A percentile compares a stretch with the other conserved stretches of the same genome.
These are phyloP conservation scores for Scytalidium lignicola DNA, from an alignment of 2,329 filamentous ascomycete genomes.

Conservation along the genomic window DNA sequence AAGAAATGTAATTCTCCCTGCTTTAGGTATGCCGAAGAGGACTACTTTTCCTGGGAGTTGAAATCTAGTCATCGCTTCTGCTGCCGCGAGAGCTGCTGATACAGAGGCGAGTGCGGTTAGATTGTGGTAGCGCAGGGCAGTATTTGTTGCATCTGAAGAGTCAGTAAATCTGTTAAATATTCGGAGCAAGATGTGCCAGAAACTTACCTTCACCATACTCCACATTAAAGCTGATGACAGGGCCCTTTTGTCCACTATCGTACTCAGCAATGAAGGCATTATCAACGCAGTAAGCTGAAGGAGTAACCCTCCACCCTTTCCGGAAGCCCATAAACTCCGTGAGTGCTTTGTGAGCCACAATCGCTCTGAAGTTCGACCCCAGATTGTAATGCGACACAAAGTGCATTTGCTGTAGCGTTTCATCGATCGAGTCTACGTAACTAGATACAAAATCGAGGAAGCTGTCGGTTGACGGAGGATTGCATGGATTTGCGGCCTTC, in stretches of 20 bases:
- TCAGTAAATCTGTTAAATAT: neutral
- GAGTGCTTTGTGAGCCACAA: constrained; percentile 44
- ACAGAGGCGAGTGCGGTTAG: constrained; percentile 36
- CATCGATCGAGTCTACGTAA: constrained; percentile 34
- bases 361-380: constrained; percentile 42
- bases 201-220: constrained; percentile 19
- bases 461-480: neutral
- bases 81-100: constrained; percentile 30
- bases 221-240: constrained; percentile 34
- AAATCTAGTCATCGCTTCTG: constrained; percentile 4
- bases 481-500: neutral
- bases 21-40: constrained; percentile 35
- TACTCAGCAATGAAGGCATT: constrained; percentile 49
- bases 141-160: neutral
- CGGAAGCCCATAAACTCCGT: constrained; percentile 40
- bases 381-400: constrained; percentile 47
- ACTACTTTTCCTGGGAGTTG: constrained; percentile 9
- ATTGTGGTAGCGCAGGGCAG: constrained; percentile 32
- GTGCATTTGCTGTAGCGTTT: constrained; percentile 39
- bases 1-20: constrained; percentile 39
- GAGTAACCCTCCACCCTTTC: constrained; percentile 44
- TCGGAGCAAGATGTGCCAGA: neutral
- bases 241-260: constrained; percentile 40
- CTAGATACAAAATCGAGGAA: constrained; percentile 29
- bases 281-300: constrained; percentile 44